Evolutionary conservation across 495 filamentous ascomycete genomes (phyloP).

Genomic region (Penicillium canescens): DNA sequence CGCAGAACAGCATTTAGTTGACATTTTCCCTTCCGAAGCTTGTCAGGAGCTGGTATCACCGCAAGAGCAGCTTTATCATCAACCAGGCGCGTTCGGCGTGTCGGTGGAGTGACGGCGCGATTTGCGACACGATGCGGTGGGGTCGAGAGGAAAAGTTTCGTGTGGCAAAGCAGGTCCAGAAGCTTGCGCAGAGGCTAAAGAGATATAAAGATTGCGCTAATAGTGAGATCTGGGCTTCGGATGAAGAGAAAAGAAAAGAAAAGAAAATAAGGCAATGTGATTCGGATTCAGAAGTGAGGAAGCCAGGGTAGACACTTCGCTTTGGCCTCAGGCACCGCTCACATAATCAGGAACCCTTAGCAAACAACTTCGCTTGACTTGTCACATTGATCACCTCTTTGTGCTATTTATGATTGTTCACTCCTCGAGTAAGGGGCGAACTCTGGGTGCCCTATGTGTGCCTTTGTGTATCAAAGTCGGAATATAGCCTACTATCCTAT

Average conservation of each 20-base stretch:
- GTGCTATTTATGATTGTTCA: too few relatives aligned
- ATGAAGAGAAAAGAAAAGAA: background rate
- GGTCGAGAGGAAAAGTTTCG: constrained; percentile 18
- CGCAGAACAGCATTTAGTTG: constrained; percentile 9
- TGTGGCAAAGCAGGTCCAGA: constrained; percentile 2
- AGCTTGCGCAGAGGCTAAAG: background rate
- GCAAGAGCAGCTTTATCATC: constrained; percentile 6
- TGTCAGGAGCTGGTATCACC: constrained; percentile 1
- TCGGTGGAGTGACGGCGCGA: constrained; percentile 18
- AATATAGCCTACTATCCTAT: too few relatives aligned
- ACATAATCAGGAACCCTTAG: constrained; percentile 10
- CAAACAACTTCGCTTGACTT: background rate
- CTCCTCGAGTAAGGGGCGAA: too few relatives aligned
- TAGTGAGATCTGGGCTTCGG: background rate
- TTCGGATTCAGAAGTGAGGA: background rate
- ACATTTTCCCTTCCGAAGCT: constrained; percentile 14
- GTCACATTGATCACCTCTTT: background rate
- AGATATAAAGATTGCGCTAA: background rate
- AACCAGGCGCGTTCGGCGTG: constrained; percentile 7
- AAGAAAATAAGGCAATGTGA: background rate
- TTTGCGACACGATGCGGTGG: constrained; percentile 18
- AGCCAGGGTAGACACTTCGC: background rate
- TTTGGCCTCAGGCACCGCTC: constrained; percentile 21
- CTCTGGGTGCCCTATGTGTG: too few relatives aligned
- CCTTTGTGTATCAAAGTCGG: too few relatives aligned